phyloP scores from a whole-genome alignment of 1,284 basidiomycete species.

The Rhodotorula sp. region DNA sequence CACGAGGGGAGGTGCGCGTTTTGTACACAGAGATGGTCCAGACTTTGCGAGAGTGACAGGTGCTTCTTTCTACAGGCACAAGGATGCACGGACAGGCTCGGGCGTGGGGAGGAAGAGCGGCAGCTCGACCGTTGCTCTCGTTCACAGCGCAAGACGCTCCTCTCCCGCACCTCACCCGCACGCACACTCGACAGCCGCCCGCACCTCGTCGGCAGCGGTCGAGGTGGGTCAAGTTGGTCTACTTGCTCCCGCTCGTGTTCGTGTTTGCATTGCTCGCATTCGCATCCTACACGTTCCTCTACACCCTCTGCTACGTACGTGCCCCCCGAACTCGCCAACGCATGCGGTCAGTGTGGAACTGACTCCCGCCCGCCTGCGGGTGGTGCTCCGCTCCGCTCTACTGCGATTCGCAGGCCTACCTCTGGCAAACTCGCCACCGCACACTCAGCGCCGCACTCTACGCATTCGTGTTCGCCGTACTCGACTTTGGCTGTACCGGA shows the following conservation, averaged over 20 bases:
- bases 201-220: neutral
- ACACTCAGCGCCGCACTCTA: neutral
- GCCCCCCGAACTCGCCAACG: too few species aligned
- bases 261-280: constrained; percentile 20
- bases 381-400: neutral
- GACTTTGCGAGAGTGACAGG: too few species aligned
- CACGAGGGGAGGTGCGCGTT: too few species aligned
- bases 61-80: too few species aligned
- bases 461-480: neutral
- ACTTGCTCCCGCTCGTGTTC: constrained; percentile 20
- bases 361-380: neutral
- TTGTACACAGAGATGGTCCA: too few species aligned
- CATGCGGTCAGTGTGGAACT: neutral
- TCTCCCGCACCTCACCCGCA: neutral
- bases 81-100: too few species aligned
- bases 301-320: constrained; percentile 20
- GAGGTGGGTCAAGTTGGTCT: neutral
- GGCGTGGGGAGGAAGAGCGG: too few species aligned
- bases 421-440: neutral
- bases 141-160: neutral
- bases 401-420: constrained; percentile 24
- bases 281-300: constrained; percentile 14
- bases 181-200: too few species aligned
- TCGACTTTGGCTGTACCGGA: constrained; percentile 15
- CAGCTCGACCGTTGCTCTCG: too few species aligned